phyloP scores from a whole-genome alignment of 1,284 basidiomycete species.

The Boletellus deceptivus region DNA sequence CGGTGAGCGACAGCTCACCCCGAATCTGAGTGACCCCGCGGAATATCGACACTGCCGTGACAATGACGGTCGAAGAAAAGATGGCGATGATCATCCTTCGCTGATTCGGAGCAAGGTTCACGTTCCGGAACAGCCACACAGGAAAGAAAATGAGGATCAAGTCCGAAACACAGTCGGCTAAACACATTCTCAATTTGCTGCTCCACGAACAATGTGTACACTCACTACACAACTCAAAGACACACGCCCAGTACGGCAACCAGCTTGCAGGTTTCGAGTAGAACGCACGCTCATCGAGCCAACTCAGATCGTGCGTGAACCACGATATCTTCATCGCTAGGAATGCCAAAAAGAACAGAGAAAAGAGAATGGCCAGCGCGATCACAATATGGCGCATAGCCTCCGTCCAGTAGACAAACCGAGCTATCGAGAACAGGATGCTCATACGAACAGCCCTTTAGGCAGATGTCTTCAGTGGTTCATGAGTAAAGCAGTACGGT shows the following conservation, averaged over 20 bases:
- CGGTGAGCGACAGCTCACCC: slow-evolving; percentile 5
- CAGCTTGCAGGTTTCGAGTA: background rate
- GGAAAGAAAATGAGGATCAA: slow-evolving; percentile 13
- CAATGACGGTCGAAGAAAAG: slow-evolving; percentile 19
- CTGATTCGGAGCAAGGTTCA: slow-evolving; percentile 20
- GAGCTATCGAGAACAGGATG: slow-evolving; percentile 24
- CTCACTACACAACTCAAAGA: slow-evolving; percentile 19
- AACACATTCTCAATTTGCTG: background rate
- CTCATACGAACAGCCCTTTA: slow-evolving; percentile 26
- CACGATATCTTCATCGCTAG: slow-evolving; percentile 10
- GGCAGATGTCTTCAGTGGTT: slow-evolving; percentile 1
- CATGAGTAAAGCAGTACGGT: background rate
- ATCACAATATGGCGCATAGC: background rate
- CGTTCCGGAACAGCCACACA: slow-evolving; percentile 12
- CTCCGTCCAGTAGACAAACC: slow-evolving; percentile 13
- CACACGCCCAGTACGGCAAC: slow-evolving; percentile 5
- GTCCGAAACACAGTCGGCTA: slow-evolving; percentile 25
- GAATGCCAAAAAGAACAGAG: background rate
- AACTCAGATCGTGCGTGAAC: slow-evolving; percentile 4
- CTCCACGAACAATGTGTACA: background rate
- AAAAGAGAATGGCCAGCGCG: slow-evolving; percentile 8
- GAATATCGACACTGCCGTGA: slow-evolving; percentile 17
- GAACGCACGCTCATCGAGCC: slow-evolving; percentile 6
- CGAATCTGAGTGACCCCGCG: slow-evolving; percentile 19
- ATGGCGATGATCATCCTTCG: slow-evolving; percentile 17